A percentile compares a stretch with the other conserved stretches of the same genome.
phyloP scores from a whole-genome alignment of 305 asterid species.

The Coffea humblotiana region DNA sequence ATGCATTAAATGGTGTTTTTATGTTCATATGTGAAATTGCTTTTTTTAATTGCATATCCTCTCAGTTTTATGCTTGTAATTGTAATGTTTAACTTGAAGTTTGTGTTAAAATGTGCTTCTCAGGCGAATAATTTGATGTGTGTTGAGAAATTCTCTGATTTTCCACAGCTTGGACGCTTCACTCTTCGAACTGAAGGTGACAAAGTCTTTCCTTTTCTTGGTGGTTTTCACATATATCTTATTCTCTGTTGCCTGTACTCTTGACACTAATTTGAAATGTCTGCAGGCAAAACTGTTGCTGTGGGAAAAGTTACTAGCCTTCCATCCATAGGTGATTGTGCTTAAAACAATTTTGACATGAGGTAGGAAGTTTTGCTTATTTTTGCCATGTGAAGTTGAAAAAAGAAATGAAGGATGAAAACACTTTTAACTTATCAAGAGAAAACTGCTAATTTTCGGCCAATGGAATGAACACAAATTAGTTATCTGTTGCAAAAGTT shows the following conservation, averaged over 20 bases:
- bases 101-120: conserved; percentile 17
- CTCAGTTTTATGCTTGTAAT: neutral
- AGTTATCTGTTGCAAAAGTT: neutral
- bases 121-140: conserved; percentile 83
- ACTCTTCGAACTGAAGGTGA: conserved; percentile 93
- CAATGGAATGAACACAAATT: neutral
- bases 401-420: neutral
- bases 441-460: neutral
- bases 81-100: neutral
- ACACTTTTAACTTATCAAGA: neutral
- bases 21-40: neutral
- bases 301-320: conserved; percentile 76
- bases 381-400: conserved; percentile 7
- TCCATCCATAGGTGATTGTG: conserved; percentile 31
- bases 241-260: neutral
- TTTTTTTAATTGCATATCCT: too few species aligned
- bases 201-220: conserved; percentile 13
- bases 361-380: conserved; percentile 2
- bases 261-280: neutral
- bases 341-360: conserved; percentile 32
- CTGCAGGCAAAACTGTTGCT: conserved; percentile 86
- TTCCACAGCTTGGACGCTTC: conserved; percentile 86
- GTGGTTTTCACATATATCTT: neutral
- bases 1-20: neutral
- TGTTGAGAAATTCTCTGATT: conserved; percentile 72